phyloP scores from a whole-genome alignment of 2,329 filamentous ascomycete species.

The Microcyclospora tardicrescens region DNA sequence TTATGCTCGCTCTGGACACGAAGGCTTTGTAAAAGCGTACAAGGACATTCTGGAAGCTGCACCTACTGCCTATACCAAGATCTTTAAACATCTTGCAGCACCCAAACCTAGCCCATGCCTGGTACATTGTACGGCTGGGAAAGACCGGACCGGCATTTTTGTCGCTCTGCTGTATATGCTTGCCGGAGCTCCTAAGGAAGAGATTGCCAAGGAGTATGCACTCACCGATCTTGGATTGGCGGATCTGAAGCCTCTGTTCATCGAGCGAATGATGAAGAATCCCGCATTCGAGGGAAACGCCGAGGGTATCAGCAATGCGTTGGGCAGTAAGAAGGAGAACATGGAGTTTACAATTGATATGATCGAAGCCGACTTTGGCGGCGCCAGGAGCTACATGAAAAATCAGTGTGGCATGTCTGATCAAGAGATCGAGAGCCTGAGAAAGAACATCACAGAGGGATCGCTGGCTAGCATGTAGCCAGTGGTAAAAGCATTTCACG shows the following conservation, averaged over 20 bases:
- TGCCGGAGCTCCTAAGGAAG: slow-evolving; percentile 46
- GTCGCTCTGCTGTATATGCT: slow-evolving; percentile 53
- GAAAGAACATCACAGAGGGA: slow-evolving; percentile 31
- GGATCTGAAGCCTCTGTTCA: slow-evolving; percentile 32
- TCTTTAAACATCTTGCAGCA: slow-evolving; percentile 46
- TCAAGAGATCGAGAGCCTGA: slow-evolving; percentile 42
- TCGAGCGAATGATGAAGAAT: slow-evolving; percentile 39
- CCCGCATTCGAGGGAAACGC: slow-evolving; percentile 37
- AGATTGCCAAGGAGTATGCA: slow-evolving; percentile 55
- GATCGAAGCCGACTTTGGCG: slow-evolving; percentile 48
- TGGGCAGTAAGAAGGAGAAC: slow-evolving; percentile 34
- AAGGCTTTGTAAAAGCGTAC: slow-evolving; percentile 54
- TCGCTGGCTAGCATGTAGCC: slow-evolving; percentile 2
- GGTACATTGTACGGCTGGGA: slow-evolving; percentile 64
- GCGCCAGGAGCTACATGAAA: slow-evolving; percentile 50
- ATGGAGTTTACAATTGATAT: slow-evolving; percentile 40
- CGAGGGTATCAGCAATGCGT: slow-evolving; percentile 32
- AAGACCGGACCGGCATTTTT: slow-evolving; percentile 63
- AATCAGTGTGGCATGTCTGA: slow-evolving; percentile 45
- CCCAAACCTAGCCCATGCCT: slow-evolving; percentile 39
- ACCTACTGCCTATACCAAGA: slow-evolving; percentile 41
- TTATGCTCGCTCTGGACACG: slow-evolving; percentile 43
- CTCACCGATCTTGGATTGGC: slow-evolving; percentile 51
- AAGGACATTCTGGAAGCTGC: slow-evolving; percentile 45
- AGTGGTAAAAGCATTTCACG: too few relatives aligned